Evolutionary conservation across 331 rosid genomes (phyloP).

Genomic region (Prunus yedoensis): DNA sequence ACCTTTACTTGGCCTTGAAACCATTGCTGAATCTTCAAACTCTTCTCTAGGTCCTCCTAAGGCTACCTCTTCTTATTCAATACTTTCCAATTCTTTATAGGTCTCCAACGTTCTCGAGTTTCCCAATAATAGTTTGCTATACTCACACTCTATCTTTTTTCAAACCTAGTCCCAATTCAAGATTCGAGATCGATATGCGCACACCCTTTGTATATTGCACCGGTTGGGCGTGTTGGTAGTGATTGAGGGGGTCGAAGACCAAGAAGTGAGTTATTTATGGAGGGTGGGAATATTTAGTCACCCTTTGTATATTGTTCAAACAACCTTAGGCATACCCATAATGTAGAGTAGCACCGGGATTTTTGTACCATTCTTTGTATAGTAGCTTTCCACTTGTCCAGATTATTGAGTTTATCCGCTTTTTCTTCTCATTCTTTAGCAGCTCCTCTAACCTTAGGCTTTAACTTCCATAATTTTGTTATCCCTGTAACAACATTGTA

Average conservation of each 20-base stretch:
- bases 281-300: conserved; percentile 57
- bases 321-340: conserved; percentile 33
- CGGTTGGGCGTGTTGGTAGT: neutral
- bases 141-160: conserved; percentile 6
- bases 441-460: conserved; percentile 40
- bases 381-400: conserved; percentile 34
- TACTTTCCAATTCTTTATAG: conserved; percentile 42
- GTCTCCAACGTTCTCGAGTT: conserved; percentile 19
- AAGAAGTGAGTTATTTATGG: neutral
- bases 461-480: conserved; percentile 20
- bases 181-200: neutral
- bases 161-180: neutral
- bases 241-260: neutral
- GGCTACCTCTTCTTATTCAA: conserved; percentile 37
- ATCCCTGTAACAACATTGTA: conserved; percentile 45
- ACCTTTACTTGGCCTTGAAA: conserved; percentile 62
- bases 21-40: conserved; percentile 33
- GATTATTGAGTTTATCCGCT: conserved; percentile 27
- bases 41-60: conserved; percentile 26
- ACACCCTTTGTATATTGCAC: neutral
- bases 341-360: conserved; percentile 46
- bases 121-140: conserved; percentile 36
- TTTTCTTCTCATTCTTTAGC: conserved; percentile 43
- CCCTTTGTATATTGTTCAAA: conserved; percentile 62
- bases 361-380: conserved; percentile 70